These are phyloP conservation scores for Cystobasidiaceae sp. DNA, from an alignment of 1,284 basidiomycete species.

Conservation along the genomic window DNA sequence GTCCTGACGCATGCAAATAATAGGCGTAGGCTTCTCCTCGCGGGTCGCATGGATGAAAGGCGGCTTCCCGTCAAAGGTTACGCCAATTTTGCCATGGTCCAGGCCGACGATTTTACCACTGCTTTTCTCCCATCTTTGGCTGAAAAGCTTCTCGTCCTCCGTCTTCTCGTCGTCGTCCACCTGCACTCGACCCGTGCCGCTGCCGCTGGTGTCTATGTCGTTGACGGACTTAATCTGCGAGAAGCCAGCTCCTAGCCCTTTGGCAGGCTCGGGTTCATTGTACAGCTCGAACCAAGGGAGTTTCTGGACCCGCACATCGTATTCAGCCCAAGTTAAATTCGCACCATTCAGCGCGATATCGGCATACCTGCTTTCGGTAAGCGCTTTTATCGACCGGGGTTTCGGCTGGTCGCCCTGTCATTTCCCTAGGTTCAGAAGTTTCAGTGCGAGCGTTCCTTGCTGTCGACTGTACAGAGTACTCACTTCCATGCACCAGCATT, in stretches of 20 bases:
- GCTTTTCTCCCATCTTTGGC: too few species aligned
- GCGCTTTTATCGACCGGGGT: neutral
- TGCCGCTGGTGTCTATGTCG: neutral
- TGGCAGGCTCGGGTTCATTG: constrained; percentile 10
- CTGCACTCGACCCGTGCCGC: too few species aligned
- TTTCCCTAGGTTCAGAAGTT: neutral
- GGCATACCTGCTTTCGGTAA: constrained; percentile 8
- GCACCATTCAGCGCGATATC: neutral
- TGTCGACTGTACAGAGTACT: neutral
- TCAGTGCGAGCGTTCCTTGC: too few species aligned
- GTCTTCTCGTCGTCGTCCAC: too few species aligned
- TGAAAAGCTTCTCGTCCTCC: too few species aligned
- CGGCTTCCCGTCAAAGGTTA: too few species aligned
- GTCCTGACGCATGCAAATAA: too few species aligned
- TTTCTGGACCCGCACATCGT: neutral
- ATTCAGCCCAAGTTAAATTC: neutral
- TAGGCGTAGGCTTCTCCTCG: too few species aligned
- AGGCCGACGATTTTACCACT: too few species aligned
- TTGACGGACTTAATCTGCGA: neutral
- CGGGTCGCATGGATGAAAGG: too few species aligned
- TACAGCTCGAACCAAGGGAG: constrained; percentile 29
- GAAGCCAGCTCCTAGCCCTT: neutral
- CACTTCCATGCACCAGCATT: constrained; percentile 19
- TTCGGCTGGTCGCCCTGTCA: neutral
- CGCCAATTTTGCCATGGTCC: too few species aligned